Evolutionary conservation across 495 filamentous ascomycete genomes (phyloP), one percentile per base, ranked within the genome.

Genomic region (Penicillium dipodomyicola): DNA sequence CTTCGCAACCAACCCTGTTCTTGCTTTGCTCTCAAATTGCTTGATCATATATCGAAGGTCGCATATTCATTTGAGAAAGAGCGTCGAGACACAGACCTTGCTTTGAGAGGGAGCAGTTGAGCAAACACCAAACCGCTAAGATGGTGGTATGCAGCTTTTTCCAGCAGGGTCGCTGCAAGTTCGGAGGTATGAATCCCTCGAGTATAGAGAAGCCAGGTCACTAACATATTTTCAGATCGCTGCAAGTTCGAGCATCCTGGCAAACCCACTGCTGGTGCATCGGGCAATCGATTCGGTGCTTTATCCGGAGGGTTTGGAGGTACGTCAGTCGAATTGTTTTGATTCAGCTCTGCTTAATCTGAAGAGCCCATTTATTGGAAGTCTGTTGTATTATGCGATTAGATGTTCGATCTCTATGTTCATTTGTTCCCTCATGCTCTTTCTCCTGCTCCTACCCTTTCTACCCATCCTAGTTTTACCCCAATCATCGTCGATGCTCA

Each of bases 131-230:
- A 40, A 46, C 30, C 43, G 50, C 48, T 50, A 59, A 55, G 1
- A 87, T 87, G 85, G 62, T 69, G 4, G 71, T 91, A 60, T 96
- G 91, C 78, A 79, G 65, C 37, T 92, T 83, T 67, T 96, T 78
- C 64, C 83, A 83, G 69, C 82, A 85, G 68, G 89, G 88, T 43
- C 78, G 80, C 49, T 96, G 91, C 77, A 84, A 77, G 63, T 87
- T 80, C 65, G 91, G 90, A 64, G 75, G 80, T 79, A 72, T 33
- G 68, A 49, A n/a, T n/a, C 3, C 14, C n/a, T 48, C 12, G 23
- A 54, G 9, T 7, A 23, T 7, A n/a, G 1, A 14, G 9, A 46
- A 35, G 37, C 12, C 0, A 17, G 9, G 25, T 22, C 4, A 53
- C 63, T 71, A 60, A 72, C 43, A 8, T 6, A 17, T 29, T 6